Base-by-base conservation (phyloP, 805 yeast species). In the Suhomyces canberraensis region DNA sequence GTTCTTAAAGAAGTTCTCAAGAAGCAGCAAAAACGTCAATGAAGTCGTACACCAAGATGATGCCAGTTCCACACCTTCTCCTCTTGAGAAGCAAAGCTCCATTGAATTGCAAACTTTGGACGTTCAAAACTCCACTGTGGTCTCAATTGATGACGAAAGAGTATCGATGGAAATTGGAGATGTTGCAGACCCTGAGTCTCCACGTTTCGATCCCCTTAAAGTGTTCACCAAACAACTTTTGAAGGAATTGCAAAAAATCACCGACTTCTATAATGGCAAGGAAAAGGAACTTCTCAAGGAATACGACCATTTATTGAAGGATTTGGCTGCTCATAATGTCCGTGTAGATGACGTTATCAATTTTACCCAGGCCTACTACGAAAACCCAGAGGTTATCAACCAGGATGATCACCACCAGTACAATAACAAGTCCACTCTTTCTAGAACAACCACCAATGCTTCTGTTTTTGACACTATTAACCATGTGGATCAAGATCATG, bases 191-290 rank as follows among this genome's bases (percentile, higher is more conserved):
- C 44, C 44, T 5, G 25, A 17, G 4, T 29, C 36, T 20, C 29
- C 35, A 9, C 16, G 33, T 13, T 39, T 49, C 25, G 60, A 52
- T 35, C 65, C 68, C 2, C 52, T 65, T 37, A 66, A 64, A 25
- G 62, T 71, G 3, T 80, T 81, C 41, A 44, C 78, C 25, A 56
- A 64, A 24, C 68, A 65, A 38, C 59, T 81, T 33, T 48, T 64
- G 18, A 56, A 51, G n/a, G 83, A 80, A 48, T 62, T 78, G 38
- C 43, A 46, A 16, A 78, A 76, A 46, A 69, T 80, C 39, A 78
- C 76, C 48, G 61, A 54, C 6, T 80, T 80, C 43, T 80, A 73
- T 53, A 57, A 60, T 27, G 39, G 47, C 13, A 71, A 70, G 35
- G 81, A 79, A 48, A 50, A 60, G 1, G 72, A 69, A 39, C 60